Evolutionary conservation across 2,329 filamentous ascomycete genomes (phyloP).

Genomic region (Xylaria sp.): DNA sequence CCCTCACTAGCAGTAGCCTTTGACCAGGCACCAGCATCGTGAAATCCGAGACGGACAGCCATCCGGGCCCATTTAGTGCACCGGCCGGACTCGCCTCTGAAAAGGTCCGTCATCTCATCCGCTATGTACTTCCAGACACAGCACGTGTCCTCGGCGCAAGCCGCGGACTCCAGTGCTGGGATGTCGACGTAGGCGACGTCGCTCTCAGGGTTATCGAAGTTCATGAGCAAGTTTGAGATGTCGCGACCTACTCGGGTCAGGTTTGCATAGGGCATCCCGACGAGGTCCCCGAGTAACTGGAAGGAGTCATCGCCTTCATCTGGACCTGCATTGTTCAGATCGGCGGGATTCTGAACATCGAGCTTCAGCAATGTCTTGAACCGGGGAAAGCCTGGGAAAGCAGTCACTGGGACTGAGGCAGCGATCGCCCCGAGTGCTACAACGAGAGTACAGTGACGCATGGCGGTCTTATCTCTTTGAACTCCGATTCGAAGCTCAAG

Average conservation of each 20-base stretch:
- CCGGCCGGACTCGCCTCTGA: slow-evolving; percentile 46
- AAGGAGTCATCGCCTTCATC: slow-evolving; percentile 31
- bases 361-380: slow-evolving; percentile 28
- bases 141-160: slow-evolving; percentile 48
- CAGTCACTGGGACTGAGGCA: background rate
- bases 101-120: slow-evolving; percentile 46
- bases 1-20: slow-evolving; percentile 40
- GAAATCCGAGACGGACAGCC: slow-evolving; percentile 55
- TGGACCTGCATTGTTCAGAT: slow-evolving; percentile 17
- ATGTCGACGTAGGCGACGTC: slow-evolving; percentile 31
- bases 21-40: slow-evolving; percentile 54
- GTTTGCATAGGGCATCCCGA: slow-evolving; percentile 37
- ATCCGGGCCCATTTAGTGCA: slow-evolving; percentile 52
- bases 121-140: slow-evolving; percentile 53
- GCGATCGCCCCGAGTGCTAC: background rate
- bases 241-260: slow-evolving; percentile 44
- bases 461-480: no score
- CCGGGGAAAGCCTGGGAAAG: slow-evolving; percentile 19
- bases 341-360: slow-evolving; percentile 25
- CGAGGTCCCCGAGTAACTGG: slow-evolving; percentile 48
- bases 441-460: slow-evolving; percentile 5
- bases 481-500: no score
- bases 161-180: slow-evolving; percentile 32
- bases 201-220: slow-evolving; percentile 34
- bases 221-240: slow-evolving; percentile 47